These are phyloP conservation scores for Leishmania amazonensis DNA, from an alignment of 208 protist species.

Conservation along the genomic window DNA sequence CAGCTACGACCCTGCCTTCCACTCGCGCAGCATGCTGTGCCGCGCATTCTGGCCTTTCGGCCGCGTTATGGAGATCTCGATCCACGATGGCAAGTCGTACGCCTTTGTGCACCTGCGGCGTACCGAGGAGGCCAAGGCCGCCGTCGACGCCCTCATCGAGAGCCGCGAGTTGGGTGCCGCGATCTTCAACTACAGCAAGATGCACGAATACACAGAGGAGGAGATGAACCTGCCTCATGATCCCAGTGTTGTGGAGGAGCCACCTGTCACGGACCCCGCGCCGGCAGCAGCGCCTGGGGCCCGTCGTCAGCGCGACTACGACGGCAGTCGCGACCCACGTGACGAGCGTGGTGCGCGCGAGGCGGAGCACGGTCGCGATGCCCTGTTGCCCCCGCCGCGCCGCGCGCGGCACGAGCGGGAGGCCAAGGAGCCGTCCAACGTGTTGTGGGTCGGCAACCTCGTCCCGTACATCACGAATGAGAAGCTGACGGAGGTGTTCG, in stretches of 20 bases:
- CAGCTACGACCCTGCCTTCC: slow-evolving; percentile 61
- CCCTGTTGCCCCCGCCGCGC: slow-evolving; percentile 26
- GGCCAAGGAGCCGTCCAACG: slow-evolving; percentile 69
- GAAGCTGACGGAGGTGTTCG: slow-evolving; percentile 79
- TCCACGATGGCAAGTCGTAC: slow-evolving; percentile 69
- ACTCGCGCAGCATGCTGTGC: slow-evolving; percentile 58
- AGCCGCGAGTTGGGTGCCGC: slow-evolving; percentile 55
- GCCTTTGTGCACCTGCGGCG: slow-evolving; percentile 87
- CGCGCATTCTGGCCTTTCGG: slow-evolving; percentile 74
- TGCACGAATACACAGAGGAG: slow-evolving; percentile 80
- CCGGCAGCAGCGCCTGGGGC: slow-evolving; percentile 17
- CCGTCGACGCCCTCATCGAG: slow-evolving; percentile 69
- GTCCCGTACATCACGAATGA: slow-evolving; percentile 68
- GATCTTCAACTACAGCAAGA: slow-evolving; percentile 87
- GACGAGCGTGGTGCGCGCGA: slow-evolving; percentile 23
- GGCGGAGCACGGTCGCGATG: background rate
- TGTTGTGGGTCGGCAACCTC: slow-evolving; percentile 83
- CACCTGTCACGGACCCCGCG: slow-evolving; percentile 19
- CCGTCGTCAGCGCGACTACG: slow-evolving; percentile 20
- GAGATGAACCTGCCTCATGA: slow-evolving; percentile 68
- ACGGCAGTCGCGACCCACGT: slow-evolving; percentile 15
- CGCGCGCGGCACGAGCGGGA: slow-evolving; percentile 63
- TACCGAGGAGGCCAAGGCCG: slow-evolving; percentile 74
- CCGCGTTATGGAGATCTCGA: slow-evolving; percentile 78
- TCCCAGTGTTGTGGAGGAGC: slow-evolving; percentile 29